phyloP scores from a whole-genome alignment of 2,329 filamentous ascomycete species.

The Trichophyton benhamiae region DNA sequence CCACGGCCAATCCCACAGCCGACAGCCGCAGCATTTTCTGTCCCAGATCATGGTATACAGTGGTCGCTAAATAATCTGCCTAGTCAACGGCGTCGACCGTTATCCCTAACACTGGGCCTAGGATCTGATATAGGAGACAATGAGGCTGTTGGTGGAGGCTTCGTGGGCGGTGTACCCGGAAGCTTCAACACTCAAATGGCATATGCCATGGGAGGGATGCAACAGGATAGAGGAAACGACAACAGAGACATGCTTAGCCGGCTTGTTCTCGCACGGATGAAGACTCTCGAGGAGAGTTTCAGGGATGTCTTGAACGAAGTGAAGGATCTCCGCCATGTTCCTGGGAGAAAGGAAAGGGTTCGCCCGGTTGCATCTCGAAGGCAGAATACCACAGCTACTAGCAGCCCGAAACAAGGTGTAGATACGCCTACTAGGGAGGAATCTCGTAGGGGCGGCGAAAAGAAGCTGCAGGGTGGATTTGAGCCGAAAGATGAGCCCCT shows the following conservation, averaged over 20 bases:
- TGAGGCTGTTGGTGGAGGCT: conserved; percentile 47
- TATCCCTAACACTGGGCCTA: conserved; percentile 60
- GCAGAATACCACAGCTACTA: neutral
- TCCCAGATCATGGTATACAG: conserved; percentile 45
- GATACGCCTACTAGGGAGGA: neutral
- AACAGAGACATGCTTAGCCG: conserved; percentile 63
- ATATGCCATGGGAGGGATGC: conserved; percentile 52
- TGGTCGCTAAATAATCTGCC: conserved; percentile 36
- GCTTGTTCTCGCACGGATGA: conserved; percentile 80
- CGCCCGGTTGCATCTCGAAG: neutral
- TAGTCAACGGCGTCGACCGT: conserved; percentile 32
- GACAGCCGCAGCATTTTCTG: conserved; percentile 39
- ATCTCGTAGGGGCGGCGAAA: neutral
- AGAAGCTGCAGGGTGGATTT: neutral
- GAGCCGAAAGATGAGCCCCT: conserved; percentile 1
- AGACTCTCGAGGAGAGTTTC: conserved; percentile 82
- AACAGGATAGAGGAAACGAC: conserved; percentile 29
- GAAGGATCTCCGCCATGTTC: conserved; percentile 45
- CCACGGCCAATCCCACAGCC: conserved; percentile 1
- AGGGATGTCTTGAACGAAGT: conserved; percentile 75
- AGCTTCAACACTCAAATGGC: conserved; percentile 75
- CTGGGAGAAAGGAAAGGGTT: conserved; percentile 9
- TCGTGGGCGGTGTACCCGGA: conserved; percentile 50
- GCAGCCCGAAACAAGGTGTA: neutral
- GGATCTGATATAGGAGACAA: conserved; percentile 61